Evolutionary conservation across 441 rosid genomes (phyloP).

Genomic region (Syzygium syzygioides): DNA sequence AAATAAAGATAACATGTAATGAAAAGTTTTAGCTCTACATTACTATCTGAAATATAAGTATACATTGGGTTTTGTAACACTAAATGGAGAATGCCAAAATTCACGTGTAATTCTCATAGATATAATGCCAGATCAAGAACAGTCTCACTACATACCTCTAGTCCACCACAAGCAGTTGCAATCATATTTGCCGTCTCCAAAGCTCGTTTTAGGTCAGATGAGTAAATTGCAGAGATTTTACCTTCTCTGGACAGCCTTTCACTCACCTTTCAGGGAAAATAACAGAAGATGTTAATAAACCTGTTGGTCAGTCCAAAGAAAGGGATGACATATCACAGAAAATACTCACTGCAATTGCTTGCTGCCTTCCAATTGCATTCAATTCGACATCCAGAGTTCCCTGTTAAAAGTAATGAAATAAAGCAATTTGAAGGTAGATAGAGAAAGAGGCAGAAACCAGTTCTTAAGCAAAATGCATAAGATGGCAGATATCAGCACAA

Average conservation of each 20-base stretch:
- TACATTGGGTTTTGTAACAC: not conserved
- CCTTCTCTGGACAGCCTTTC: conserved; percentile 54
- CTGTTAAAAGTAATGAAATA: not conserved
- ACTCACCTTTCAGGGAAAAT: conserved; percentile 41
- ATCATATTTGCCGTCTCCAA: conserved; percentile 68
- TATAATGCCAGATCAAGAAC: not conserved
- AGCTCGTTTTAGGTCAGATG: conserved; percentile 89
- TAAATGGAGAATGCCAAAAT: not conserved
- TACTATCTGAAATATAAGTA: not conserved
- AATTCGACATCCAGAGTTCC: not conserved
- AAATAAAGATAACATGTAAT: not conserved
- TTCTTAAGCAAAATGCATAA: not conserved
- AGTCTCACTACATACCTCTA: conserved; percentile 34
- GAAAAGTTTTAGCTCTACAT: not conserved
- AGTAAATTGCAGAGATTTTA: conserved; percentile 52
- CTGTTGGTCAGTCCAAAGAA: not conserved
- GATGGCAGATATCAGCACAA: not conserved
- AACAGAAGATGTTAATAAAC: not conserved
- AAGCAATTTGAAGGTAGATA: not conserved
- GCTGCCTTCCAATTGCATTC: not conserved
- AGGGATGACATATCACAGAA: not conserved
- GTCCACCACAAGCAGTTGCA: conserved; percentile 53
- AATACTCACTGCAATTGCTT: not conserved
- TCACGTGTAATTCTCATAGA: not conserved
- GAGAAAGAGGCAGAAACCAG: not conserved